A percentile compares a stretch with the other conserved stretches of the same genome.
Conservation (phyloP, 352 stramenopile species). For the Phytophthora uliginosa region DNA sequence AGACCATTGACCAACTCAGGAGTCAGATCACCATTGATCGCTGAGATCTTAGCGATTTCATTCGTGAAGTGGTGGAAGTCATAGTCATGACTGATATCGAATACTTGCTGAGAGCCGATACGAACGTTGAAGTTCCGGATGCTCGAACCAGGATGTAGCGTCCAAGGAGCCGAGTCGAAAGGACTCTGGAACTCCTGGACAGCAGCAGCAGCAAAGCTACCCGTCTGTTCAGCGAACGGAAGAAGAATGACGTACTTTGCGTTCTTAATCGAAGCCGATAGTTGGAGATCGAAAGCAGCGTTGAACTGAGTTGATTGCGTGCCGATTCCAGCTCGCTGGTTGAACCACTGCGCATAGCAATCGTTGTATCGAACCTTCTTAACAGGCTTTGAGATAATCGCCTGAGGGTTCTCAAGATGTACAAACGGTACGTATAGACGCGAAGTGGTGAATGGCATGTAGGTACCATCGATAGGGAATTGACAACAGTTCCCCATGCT, state of each 20-base stretch:
- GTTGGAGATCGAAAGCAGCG: neutral
- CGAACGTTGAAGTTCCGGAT: neutral
- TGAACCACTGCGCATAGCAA: constrained; percentile 15
- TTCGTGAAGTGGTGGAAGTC: neutral
- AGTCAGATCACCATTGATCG: constrained; percentile 32
- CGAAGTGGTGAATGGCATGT: no score
- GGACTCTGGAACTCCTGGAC: constrained; percentile 3
- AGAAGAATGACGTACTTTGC: neutral
- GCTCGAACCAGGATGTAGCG: neutral
- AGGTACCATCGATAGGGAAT: neutral
- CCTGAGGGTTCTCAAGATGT: no score
- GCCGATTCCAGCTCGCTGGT: constrained; percentile 5
- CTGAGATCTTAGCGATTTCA: neutral
- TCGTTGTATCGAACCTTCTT: constrained; percentile 1
- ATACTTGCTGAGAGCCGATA: neutral
- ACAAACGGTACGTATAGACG: no score
- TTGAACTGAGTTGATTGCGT: constrained; percentile 3
- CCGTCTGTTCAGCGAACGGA: neutral
- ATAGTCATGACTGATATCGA: neutral
- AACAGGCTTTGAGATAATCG: no score
- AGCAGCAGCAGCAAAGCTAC: neutral
- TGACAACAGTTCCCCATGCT: constrained; percentile 9
- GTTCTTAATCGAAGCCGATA: constrained; percentile 3
- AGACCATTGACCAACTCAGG: neutral
- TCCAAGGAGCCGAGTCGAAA: neutral